Conservation (phyloP, 352 stramenopile species). For the Pythium angustatum region DNA sequence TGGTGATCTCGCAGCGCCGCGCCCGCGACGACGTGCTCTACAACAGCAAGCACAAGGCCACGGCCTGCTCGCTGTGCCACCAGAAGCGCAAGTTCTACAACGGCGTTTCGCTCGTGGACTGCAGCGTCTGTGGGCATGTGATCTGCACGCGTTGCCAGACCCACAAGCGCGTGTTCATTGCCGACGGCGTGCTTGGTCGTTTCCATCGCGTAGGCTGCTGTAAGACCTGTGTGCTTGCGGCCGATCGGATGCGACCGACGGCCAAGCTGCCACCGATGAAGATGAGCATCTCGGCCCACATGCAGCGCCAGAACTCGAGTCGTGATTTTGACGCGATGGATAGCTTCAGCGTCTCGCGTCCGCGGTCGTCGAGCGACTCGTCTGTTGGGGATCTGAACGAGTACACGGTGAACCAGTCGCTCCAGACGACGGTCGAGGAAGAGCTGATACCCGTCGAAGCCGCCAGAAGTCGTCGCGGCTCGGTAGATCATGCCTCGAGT, state of each 20-base stretch:
- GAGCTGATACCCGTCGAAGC: background rate
- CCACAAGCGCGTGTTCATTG: constrained; percentile 50
- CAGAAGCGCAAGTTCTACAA: constrained; percentile 41
- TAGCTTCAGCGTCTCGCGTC: background rate
- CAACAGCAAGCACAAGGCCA: constrained; percentile 1
- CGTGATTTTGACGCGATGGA: background rate
- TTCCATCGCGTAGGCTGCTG: constrained; percentile 37
- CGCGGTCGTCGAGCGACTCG: constrained; percentile 13
- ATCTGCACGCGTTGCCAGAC: constrained; percentile 50
- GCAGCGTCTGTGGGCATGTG: constrained; percentile 44
- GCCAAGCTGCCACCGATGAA: background rate
- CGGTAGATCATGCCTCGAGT: background rate
- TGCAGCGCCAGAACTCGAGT: constrained; percentile 18
- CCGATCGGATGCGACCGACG: constrained; percentile 11
- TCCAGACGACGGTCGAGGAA: constrained; percentile 2
- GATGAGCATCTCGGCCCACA: constrained; percentile 13
- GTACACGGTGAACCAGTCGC: background rate
- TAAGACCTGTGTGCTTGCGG: constrained; percentile 41
- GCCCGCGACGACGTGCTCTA: constrained; percentile 38
- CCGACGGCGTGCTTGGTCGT: constrained; percentile 28
- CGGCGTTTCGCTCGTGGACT: constrained; percentile 35
- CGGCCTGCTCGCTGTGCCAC: constrained; percentile 39
- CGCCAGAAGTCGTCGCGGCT: background rate
- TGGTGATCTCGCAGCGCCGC: constrained; percentile 35
- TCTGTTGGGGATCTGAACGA: constrained; percentile 4